A percentile compares a stretch with the other conserved stretches of the same genome.
Conservation (phyloP, 257 asterid species). For the Solanum infundibuliforme region DNA sequence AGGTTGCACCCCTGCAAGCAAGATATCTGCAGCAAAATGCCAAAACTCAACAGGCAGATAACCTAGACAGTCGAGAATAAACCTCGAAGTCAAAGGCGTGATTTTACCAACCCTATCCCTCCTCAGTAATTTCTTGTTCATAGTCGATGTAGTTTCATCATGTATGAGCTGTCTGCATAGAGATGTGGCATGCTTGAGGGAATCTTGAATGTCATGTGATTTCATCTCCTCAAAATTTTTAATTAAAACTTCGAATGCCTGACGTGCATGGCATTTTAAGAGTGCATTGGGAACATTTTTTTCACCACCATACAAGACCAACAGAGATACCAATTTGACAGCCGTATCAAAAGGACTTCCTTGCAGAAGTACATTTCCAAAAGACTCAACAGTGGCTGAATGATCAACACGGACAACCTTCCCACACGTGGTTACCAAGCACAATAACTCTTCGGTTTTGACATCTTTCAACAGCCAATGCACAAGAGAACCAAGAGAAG, state of each 20-base stretch:
- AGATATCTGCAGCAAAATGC: conserved; percentile 63
- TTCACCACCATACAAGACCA: conserved; percentile 79
- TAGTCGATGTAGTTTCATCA: conserved; percentile 10
- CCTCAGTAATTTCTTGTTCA: conserved; percentile 14
- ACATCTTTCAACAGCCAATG: conserved; percentile 80
- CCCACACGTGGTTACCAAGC: conserved; percentile 72
- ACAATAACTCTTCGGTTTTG: conserved; percentile 54
- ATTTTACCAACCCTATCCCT: conserved; percentile 22
- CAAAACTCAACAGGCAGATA: conserved; percentile 80
- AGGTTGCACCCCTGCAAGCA: conserved; percentile 69
- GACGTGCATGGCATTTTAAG: conserved; percentile 58
- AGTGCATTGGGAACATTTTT: conserved; percentile 59
- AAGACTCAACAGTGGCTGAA: conserved; percentile 63
- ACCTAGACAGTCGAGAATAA: conserved; percentile 70
- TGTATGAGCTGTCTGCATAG: conserved; percentile 15
- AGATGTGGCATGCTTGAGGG: conserved; percentile 12
- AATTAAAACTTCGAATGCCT: conserved; percentile 56
- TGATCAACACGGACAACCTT: conserved; percentile 77
- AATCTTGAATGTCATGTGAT: conserved; percentile 11
- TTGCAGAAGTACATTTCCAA: conserved; percentile 41
- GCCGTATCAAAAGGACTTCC: conserved; percentile 78
- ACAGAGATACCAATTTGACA: conserved; percentile 58
- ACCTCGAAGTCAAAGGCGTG: conserved; percentile 38
- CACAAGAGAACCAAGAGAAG: conserved; percentile 83
- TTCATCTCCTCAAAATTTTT: conserved; percentile 32